phyloP scores from a whole-genome alignment of 257 asterid genomes.

The Nicotiana sylvestris region DNA sequence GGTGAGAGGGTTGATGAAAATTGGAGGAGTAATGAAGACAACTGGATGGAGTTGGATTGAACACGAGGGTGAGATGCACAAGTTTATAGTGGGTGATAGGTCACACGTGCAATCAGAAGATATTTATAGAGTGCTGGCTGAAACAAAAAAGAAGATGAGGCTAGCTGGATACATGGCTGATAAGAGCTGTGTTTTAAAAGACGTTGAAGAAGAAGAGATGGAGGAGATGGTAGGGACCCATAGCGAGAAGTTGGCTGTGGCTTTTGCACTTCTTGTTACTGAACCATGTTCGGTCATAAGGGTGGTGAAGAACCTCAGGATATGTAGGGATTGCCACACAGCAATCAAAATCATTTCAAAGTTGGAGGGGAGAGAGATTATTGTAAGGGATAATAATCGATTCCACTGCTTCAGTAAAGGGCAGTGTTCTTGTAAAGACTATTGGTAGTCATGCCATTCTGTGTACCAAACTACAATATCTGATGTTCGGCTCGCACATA shows the following conservation, averaged over 20 bases:
- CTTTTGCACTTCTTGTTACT: slow-evolving; percentile 47
- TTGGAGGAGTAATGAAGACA: slow-evolving; percentile 36
- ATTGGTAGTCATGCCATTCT: slow-evolving; percentile 37
- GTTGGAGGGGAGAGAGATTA: slow-evolving; percentile 45
- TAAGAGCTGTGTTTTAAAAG: slow-evolving; percentile 45
- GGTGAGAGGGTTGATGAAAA: slow-evolving; percentile 50
- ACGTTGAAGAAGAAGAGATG: slow-evolving; percentile 69
- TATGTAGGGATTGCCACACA: slow-evolving; percentile 65
- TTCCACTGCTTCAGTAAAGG: slow-evolving; percentile 50
- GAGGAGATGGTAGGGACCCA: slow-evolving; percentile 63
- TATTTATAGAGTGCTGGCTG: slow-evolving; percentile 31
- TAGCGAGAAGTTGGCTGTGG: slow-evolving; percentile 60
- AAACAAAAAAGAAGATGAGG: slow-evolving; percentile 37
- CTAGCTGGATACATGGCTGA: slow-evolving; percentile 49
- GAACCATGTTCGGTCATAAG: slow-evolving; percentile 40
- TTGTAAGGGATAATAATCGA: slow-evolving; percentile 62
- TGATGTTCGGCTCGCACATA: not conserved
- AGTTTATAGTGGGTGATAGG: slow-evolving; percentile 41
- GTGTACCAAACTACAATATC: not conserved
- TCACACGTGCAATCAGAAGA: slow-evolving; percentile 39
- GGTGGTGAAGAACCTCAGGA: slow-evolving; percentile 62
- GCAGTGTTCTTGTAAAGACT: slow-evolving; percentile 66
- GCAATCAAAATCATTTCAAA: slow-evolving; percentile 56
- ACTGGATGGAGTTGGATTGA: slow-evolving; percentile 66
- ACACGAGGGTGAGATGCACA: slow-evolving; percentile 44